Conservation (phyloP, 2,329 filamentous ascomycete genomes). For the Aspergillus brunneoviolaceus region DNA sequence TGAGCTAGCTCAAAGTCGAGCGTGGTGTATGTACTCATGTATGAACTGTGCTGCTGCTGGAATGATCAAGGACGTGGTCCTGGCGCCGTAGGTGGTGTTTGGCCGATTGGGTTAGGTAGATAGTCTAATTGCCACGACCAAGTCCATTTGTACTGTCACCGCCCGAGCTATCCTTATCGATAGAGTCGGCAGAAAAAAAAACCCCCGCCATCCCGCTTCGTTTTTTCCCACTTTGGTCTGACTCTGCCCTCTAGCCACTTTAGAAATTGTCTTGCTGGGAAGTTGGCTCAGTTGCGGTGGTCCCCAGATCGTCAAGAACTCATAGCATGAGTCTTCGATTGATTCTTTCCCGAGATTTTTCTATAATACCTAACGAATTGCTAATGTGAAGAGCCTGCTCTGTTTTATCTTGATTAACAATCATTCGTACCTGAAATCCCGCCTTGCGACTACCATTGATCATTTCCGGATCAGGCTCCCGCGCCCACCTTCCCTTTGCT, state of each 20-base stretch:
- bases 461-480: not conserved
- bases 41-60: not conserved
- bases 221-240: not conserved
- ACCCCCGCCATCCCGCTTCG: not conserved
- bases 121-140: slow-evolving; percentile 7
- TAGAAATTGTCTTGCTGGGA: not conserved
- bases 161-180: slow-evolving; percentile 15
- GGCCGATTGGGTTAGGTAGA: not conserved
- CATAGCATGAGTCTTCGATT: not conserved
- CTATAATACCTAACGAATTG: not conserved
- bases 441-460: not conserved
- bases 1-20: not conserved
- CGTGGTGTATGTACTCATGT: not conserved
- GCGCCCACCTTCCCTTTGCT: not conserved
- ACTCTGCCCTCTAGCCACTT: not conserved
- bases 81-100: not conserved
- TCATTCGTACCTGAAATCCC: not conserved
- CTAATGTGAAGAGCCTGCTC: not conserved
- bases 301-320: not conserved
- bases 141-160: not conserved
- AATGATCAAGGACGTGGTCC: slow-evolving; percentile 5
- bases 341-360: not conserved
- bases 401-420: not conserved
- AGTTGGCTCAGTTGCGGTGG: not conserved
- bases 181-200: slow-evolving; percentile 15